A percentile compares a stretch with the other conserved stretches of the same genome.
phyloP scores from a whole-genome alignment of 164 flowering plant genomes.

The Annona cherimola region DNA sequence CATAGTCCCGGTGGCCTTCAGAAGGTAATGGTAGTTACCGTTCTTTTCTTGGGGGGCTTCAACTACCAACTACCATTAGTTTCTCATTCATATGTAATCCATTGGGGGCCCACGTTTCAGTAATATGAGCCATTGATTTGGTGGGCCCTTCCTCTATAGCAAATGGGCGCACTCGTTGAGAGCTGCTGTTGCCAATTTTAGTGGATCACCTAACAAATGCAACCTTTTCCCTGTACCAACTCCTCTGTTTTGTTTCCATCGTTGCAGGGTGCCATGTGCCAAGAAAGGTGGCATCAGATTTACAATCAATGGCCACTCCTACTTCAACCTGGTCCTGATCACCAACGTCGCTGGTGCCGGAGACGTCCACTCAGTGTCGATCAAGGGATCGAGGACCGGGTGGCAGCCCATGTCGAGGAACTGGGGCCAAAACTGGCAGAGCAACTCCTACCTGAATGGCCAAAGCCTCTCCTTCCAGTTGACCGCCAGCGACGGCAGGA shows the following conservation, averaged over 20 bases:
- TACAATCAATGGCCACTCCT: conserved; percentile 43
- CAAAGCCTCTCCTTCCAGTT: conserved; percentile 47
- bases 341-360: conserved; percentile 49
- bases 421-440: conserved; percentile 58
- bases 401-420: conserved; percentile 50
- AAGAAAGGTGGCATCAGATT: conserved; percentile 51
- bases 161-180: neutral
- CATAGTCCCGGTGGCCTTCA: conserved; percentile 38
- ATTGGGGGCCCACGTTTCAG: neutral
- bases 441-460: conserved; percentile 34
- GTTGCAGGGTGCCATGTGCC: conserved; percentile 37
- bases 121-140: neutral
- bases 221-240: too few relatives aligned
- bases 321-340: conserved; percentile 44
- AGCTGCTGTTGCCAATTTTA: too few relatives aligned
- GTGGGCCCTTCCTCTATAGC: neutral
- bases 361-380: conserved; percentile 34
- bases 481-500: conserved; percentile 41
- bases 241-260: too few relatives aligned
- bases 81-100: neutral
- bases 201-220: too few relatives aligned
- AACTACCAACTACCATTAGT: neutral
- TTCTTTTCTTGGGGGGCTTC: neutral
- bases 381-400: conserved; percentile 35
- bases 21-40: conserved; percentile 22